Base-by-base conservation (phyloP, 1,284 basidiomycete species). In the Calocybe gambosa region DNA sequence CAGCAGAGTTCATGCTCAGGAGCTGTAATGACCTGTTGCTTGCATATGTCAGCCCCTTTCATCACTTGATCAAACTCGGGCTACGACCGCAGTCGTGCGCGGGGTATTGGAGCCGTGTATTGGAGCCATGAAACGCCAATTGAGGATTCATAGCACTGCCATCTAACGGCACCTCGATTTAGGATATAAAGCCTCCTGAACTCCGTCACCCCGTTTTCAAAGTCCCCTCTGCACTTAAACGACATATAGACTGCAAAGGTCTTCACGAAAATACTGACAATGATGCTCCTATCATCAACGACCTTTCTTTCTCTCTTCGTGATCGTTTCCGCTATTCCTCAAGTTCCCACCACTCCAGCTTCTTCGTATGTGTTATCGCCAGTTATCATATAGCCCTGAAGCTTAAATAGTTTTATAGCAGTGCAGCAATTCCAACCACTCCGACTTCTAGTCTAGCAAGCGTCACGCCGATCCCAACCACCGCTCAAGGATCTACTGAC, bases 271-370 rank as follows among this genome's bases (percentile, higher is more conserved):
- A n/a, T n/a, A 23, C 12, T 18, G 2, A 38, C 31, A 29, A 45
- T 26, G 29, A 34, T 13, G 19, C 23, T 15, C 8, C 26, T 25
- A 7, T 34, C n/a, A 2, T 12, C 37, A 12, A 13, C 15, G 20
- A 23, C 36, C 5, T 33, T 39, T 28, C 20, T 39, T 31, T 34
- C 36, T 20, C 43, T 39, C 13, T 21, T 39, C 15, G 43, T 15
- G 8, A 36, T n/a, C 18, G 42, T 23, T 16, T 10, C 35, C 36
- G 42, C 42, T 6, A 43, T 43, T 16, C 42, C 42, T 10, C 42
- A 43, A 34, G 13, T 23, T 16, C 33, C 8, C 9, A 42, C 41
- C 18, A 3, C 13, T 10, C 2, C 42, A 8, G 7, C n/a, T 21
- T 35, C 21, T 16, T n/a, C 35, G 25, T 26, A 18, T 2, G 7